Conservation (phyloP, 2,329 filamentous ascomycete genomes). For the Diaporthe vexans region DNA sequence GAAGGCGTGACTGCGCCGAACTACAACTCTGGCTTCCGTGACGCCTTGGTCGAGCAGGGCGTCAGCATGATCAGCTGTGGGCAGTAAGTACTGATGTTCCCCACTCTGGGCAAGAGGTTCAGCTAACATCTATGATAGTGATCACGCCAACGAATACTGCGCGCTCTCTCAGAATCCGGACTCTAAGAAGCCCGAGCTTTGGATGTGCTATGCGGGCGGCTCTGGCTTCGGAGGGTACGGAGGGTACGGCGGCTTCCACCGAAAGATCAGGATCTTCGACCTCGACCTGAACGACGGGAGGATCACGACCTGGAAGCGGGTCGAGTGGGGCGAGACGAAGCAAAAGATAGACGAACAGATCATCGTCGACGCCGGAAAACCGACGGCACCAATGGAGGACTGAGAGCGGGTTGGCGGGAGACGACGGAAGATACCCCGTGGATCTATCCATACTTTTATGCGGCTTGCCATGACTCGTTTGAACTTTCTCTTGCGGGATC, state of each 20-base stretch:
- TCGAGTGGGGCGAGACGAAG: conserved; percentile 75
- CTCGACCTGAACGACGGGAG: conserved; percentile 92
- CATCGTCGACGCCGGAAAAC: conserved; percentile 73
- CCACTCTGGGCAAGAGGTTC: background rate
- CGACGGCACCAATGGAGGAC: conserved; percentile 51
- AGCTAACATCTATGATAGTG: conserved; percentile 62
- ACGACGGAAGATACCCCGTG: background rate
- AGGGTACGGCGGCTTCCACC: conserved; percentile 87
- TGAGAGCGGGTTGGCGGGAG: conserved; percentile 20
- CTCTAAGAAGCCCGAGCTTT: conserved; percentile 76
- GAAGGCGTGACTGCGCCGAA: conserved; percentile 89
- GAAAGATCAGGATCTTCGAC: conserved; percentile 89
- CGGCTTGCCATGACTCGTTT: conserved; percentile 21
- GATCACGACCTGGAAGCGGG: conserved; percentile 91
- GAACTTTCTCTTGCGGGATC: conserved; percentile 32
- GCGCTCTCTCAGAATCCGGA: conserved; percentile 73
- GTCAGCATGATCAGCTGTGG: conserved; percentile 91
- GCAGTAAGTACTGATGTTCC: conserved; percentile 70
- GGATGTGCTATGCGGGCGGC: conserved; percentile 98
- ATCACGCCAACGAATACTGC: conserved; percentile 98
- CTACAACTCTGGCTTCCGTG: conserved; percentile 93
- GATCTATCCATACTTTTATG: conserved; percentile 2
- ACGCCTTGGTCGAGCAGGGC: conserved; percentile 88
- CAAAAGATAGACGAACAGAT: conserved; percentile 73
- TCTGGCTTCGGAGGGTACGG: conserved; percentile 95